These are phyloP conservation scores for Colletotrichum lindemuthianum DNA, from an alignment of 2,329 filamentous ascomycete species.

Conservation along the genomic window DNA sequence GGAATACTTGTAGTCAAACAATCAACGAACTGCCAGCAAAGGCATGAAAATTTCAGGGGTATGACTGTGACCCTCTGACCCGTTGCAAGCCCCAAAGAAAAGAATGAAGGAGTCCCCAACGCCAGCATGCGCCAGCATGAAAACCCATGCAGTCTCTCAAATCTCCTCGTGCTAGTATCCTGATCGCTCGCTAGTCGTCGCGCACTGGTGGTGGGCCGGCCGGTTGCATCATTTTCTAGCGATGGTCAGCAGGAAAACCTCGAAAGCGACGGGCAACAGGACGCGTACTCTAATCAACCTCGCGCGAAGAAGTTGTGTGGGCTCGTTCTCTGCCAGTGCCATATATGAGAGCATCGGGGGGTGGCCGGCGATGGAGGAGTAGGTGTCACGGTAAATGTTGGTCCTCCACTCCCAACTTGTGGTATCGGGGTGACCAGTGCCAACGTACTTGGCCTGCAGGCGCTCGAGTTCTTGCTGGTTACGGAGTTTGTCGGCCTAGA, in stretches of 20 bases:
- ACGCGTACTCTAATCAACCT: slow-evolving; percentile 76
- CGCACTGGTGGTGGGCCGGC: slow-evolving; percentile 66
- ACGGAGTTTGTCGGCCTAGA: slow-evolving; percentile 93
- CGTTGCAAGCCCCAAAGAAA: slow-evolving; percentile 4
- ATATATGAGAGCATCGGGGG: slow-evolving; percentile 89
- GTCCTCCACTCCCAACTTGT: slow-evolving; percentile 97
- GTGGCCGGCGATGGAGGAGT: slow-evolving; percentile 89
- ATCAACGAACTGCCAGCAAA: slow-evolving; percentile 41
- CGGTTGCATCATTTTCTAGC: slow-evolving; percentile 74
- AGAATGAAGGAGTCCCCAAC: slow-evolving; percentile 9
- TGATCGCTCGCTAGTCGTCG: slow-evolving; percentile 49
- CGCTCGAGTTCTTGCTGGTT: slow-evolving; percentile 97
- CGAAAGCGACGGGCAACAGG: slow-evolving; percentile 17
- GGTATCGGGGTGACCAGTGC: slow-evolving; percentile 95
- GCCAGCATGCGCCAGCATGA: slow-evolving; percentile 1
- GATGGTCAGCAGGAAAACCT: slow-evolving; percentile 1
- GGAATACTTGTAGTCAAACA: slow-evolving; percentile 18
- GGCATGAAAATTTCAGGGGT: slow-evolving; percentile 58
- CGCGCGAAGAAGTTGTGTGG: slow-evolving; percentile 80
- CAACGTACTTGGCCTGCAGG: slow-evolving; percentile 94
- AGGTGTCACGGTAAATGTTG: slow-evolving; percentile 94
- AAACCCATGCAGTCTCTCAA: background rate
- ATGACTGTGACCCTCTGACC: slow-evolving; percentile 9
- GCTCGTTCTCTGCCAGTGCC: slow-evolving; percentile 87
- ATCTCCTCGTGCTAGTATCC: background rate